A percentile compares a stretch with the other conserved stretches of the same genome.
phyloP scores from a whole-genome alignment of 495 filamentous ascomycete species.

The Xylona heveae region DNA sequence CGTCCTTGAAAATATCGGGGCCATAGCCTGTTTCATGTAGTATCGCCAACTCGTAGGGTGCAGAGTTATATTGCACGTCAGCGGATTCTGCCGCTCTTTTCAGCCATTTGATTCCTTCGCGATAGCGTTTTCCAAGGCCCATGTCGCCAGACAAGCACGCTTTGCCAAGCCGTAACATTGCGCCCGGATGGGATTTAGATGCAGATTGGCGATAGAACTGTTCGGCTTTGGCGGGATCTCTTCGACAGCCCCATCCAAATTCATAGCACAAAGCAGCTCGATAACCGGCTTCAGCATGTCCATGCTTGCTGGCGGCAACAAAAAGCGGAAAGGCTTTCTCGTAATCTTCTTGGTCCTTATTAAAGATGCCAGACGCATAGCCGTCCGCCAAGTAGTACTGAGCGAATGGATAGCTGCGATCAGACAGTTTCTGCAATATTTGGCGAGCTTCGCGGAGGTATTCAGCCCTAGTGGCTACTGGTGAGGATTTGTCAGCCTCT shows the following conservation, averaged over 20 bases:
- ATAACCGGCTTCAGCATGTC: conserved; percentile 90
- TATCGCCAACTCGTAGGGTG: conserved; percentile 74
- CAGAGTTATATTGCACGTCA: conserved; percentile 77
- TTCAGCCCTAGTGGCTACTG: conserved; percentile 30
- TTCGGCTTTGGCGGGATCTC: conserved; percentile 72
- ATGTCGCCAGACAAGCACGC: conserved; percentile 80
- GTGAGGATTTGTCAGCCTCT: conserved; percentile 13
- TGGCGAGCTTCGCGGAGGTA: conserved; percentile 71
- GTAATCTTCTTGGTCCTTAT: conserved; percentile 65
- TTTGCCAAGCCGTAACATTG: conserved; percentile 77
- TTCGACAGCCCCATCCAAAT: conserved; percentile 88
- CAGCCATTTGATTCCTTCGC: conserved; percentile 91
- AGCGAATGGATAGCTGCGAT: conserved; percentile 80
- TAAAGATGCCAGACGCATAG: conserved; percentile 84
- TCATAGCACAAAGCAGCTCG: conserved; percentile 89
- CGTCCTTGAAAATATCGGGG: conserved; percentile 79
- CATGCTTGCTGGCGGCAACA: conserved; percentile 84
- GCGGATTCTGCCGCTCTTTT: conserved; percentile 79
- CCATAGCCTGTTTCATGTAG: conserved; percentile 80
- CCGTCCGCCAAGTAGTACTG: conserved; percentile 96
- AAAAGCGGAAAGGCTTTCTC: conserved; percentile 83
- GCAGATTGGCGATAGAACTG: conserved; percentile 83
- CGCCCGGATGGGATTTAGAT: conserved; percentile 84
- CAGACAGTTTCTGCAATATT: conserved; percentile 68
- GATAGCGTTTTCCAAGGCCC: conserved; percentile 61